Evolutionary conservation across 176 grass and related monocot species (phyloP), one percentile per base, ranked within the genome.

Genomic region (Oryza glaberrima): DNA sequence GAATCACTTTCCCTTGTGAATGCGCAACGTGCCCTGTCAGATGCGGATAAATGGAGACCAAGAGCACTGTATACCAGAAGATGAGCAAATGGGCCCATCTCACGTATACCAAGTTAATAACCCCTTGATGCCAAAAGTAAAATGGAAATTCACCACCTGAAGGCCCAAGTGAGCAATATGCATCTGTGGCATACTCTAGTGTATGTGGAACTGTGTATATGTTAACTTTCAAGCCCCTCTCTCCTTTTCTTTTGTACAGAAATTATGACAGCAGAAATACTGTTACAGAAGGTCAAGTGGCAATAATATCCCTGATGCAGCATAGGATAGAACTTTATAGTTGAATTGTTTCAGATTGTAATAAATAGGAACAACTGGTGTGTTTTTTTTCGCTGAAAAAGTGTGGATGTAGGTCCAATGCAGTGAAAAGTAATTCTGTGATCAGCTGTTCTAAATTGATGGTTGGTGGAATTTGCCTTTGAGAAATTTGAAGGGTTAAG

Each of bases 41-140:
- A 81, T 47, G 88, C 83, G 72, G 87, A 88, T 86, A 83, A 77
- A 88, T 94, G 93, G 93, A 70, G 65, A 34, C 87, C 92, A 2
- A 90, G 77, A 82, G 41, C 26, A 41, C 20, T 87, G 48, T 73
- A 78, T 70, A 65, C 80, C 16, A 90, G 80, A 87, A 87, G 80
- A 65, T 90, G 80, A 90, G 69, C 51, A 87, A 41, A 65, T 69
- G 41, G 15, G 20, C 64, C 7, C 1, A 43, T 43, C 19, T 4
- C 7, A 6, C 54, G 3, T 6, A 23, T 63, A 63, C 10, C 35
- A 32, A 58, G 8, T 7, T 3, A 78, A 30, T 15, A 45, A 46
- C 35, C 46, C 52, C 70, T 82, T 58, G 10, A 6, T 63, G 44
- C 25, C 71, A 32, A 23, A 40, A 61, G 12, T 36, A 36, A 66